Base-by-base conservation (phyloP, 2,329 filamentous ascomycete genomes). In the Ambrosiella xylebori region DNA sequence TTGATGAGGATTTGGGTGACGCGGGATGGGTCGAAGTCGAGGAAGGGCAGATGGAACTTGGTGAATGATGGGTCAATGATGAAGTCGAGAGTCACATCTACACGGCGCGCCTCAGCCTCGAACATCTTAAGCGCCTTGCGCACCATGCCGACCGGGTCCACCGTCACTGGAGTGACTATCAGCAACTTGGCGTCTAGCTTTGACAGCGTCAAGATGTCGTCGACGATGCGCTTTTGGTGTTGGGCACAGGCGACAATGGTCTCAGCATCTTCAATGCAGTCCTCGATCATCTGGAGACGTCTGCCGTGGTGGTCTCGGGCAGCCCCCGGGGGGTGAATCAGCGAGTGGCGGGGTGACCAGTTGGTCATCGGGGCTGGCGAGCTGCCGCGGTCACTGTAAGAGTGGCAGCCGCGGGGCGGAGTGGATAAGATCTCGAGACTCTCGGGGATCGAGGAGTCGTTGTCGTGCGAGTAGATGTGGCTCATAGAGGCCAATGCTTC, bases 1-100 rank as follows among this genome's bases (percentile, higher is more conserved):
- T 90, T 89, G 66, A 89, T 88, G 45, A 89, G 69, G 1, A 89
- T 80, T 66, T 89, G 86, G 47, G 84, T 74, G 12, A 89, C 75
- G 44, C 86, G 76, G 2, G 84, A 87, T 5, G 86, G 86, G 65
- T 91, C 86, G 47, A 90, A 73, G 62, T 75, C 70, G 2, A 89
- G 79, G 74, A 81, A 88, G 40, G 84, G 79, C 38, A 89, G 73
- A 2, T 74, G 74, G 51, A 88, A 69, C 12, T 78, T 73, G 11
- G 77, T 72, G 65, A 85, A 88, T 0, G 82, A 82, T 50, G 82
- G 75, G 63, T 86, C 81, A 47, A 89, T 76, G 1, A 76, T 73
- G 63, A 88, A 85, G 44, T 82, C 76, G 68, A 88, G 79, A 56
- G 79, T 75, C 61, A 91, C 89, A 49, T 82, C 80, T 59, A 86